Conservation (phyloP, 495 filamentous ascomycete genomes). For the Talaromyces proteolyticus region DNA sequence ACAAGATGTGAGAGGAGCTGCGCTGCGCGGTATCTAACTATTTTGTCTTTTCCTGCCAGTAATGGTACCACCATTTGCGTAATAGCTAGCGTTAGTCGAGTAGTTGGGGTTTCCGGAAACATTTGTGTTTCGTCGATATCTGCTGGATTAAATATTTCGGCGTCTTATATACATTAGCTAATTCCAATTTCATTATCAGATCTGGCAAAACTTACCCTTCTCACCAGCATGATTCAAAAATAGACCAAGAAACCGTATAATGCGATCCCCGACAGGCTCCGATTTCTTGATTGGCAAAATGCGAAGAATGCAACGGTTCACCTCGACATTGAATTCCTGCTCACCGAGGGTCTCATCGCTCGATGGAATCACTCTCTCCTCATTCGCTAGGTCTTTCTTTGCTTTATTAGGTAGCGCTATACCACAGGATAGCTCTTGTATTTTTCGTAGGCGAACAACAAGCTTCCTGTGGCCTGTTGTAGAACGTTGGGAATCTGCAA, state of each 20-base stretch:
- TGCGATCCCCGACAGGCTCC: constrained; percentile 80
- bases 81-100: constrained; percentile 68
- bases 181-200: constrained; percentile 1
- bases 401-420: constrained; percentile 52
- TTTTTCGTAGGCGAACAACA: constrained; percentile 74
- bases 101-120: constrained; percentile 74
- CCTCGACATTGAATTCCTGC: constrained; percentile 79
- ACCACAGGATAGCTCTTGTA: constrained; percentile 84
- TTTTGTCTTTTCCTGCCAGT: constrained; percentile 80
- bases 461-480: constrained; percentile 88
- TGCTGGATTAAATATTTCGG: constrained; percentile 35
- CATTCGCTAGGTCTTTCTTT: constrained; percentile 24
- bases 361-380: constrained; percentile 32
- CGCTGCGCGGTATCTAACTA: constrained; percentile 81
- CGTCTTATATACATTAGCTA: constrained; percentile 28
- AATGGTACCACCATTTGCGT: constrained; percentile 64
- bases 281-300: constrained; percentile 86
- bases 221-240: constrained; percentile 80
- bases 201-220: constrained; percentile 52
- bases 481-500: constrained; percentile 80
- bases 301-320: constrained; percentile 73
- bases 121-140: constrained; percentile 47
- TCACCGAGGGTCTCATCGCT: constrained; percentile 62
- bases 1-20: constrained; percentile 84
- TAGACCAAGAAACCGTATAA: constrained; percentile 75